Base-by-base conservation (phyloP, 2,329 filamentous ascomycete genomes). In the Aspergillus latus region DNA sequence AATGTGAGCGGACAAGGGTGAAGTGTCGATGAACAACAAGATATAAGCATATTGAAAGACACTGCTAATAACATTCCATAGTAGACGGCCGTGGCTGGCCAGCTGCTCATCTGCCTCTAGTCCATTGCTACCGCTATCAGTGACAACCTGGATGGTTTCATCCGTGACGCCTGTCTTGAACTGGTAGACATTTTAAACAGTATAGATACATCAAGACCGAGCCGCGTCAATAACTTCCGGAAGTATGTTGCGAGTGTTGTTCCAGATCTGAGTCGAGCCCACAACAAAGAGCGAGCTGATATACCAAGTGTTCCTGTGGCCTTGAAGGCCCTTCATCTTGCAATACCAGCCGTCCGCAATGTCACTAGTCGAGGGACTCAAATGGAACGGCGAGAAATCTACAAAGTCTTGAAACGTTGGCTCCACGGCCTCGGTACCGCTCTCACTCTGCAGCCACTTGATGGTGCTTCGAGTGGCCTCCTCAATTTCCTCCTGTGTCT, bases 51-150 rank as follows among this genome's bases (percentile, higher is more conserved):
- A 70, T 32, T 70, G 68, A 51, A 70, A 69, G 37, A 69, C 67
- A 37, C 68, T 68, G 42, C 68, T 67, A 2, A 70, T 69, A 30
- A 66, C 62, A 9, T 70, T 70, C 68, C 68, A 70, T 3, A 70
- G 61, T 2, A 70, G 42, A 57, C 40, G 59, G 13, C 68, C 68
- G 15, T 69, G 59, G 42, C 3, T 61, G 7, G 60, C 64, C 28
- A 47, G 63, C 55, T 62, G 59, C 56, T 64, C 56, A 0, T 66
- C 66, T 9, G 68, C 67, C 45, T 61, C 29, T 3, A 68, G 40
- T 51, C 52, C 66, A 2, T 43, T 61, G 9, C 57, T 67, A 0
- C 66, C 68, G 44, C 47, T 62, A 32, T 65, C 48, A 49, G 70
- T 68, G 49, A 70, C 9, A 2, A 67, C 28, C 3, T 63, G 11